Percentiles rank a stretch among this genome's conserved stretches.
Evolutionary conservation across 352 stramenopile species (phyloP).

Genomic region (Pythium scleroteichum): DNA sequence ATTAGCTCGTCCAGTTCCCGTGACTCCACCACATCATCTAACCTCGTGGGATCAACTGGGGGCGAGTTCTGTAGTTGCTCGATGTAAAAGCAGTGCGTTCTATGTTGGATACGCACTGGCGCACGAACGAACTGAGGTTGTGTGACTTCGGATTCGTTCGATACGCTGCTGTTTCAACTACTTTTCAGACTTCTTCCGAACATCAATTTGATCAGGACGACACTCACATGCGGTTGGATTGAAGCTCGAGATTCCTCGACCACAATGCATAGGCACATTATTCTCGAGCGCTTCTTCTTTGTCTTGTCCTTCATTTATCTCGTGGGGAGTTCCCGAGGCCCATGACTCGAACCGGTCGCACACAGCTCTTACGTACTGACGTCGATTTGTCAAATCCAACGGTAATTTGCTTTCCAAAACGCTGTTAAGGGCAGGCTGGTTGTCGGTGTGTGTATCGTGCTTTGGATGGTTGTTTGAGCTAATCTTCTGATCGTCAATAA

Average conservation of each 20-base stretch:
- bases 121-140: constrained; percentile 69
- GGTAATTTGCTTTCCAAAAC: constrained; percentile 14
- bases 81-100: constrained; percentile 30
- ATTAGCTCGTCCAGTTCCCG: neutral
- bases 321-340: neutral
- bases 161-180: neutral
- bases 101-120: constrained; percentile 66
- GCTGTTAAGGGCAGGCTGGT: neutral
- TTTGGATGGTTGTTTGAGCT: neutral
- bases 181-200: no score
- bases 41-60: no score
- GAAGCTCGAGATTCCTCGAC: no score
- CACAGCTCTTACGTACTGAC: constrained; percentile 25
- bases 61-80: no score
- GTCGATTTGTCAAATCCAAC: constrained; percentile 22
- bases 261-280: no score
- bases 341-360: constrained; percentile 28
- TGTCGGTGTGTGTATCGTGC: neutral
- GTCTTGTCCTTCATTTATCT: neutral
- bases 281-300: no score
- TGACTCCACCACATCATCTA: no score
- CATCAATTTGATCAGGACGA: no score
- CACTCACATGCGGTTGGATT: no score
- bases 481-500: constrained; percentile 37
- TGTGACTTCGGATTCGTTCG: constrained; percentile 39